Base-by-base conservation (phyloP, 495 filamentous ascomycete species). In the Bacidia rubella region DNA sequence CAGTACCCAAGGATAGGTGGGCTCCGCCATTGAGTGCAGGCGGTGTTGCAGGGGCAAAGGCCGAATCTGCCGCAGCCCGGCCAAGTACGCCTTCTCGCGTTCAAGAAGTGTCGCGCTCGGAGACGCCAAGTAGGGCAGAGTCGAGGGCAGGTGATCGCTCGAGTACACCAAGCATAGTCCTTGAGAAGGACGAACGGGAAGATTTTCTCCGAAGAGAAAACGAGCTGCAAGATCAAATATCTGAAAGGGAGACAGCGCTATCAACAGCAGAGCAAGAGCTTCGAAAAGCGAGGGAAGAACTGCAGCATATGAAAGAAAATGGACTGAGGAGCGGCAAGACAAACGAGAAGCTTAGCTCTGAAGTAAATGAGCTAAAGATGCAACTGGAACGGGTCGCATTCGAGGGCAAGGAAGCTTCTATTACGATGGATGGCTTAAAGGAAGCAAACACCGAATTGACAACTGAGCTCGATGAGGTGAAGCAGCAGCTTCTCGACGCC, bases 391-490 rank as follows among this genome's bases (percentile, higher is more conserved):
- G 90, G 62, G 74, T 98, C 25, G 81, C 86, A 1, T 98, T 96
- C 60, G 92, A 98, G 73, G 83, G 85, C 71, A 96, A 96, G 67
- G 92, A 98, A 66, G 88, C 87, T 3, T 78, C 83, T 53, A 98
- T 98, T 61, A 97, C 92, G 12, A 96, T 98, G 86, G 92, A 98
- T 65, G 83, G 87, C 19, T 73, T 98, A 17, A 95, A 96, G 63
- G 92, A 97, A 62, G 92, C 90, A 39, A 98, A 98, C 61, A 70
- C 83, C 0, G 92, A 98, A 64, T 78, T 98, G 24, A 95, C 90
- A 0, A 63, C 79, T 11, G 92, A 98, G 63, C 68, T 98, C 19
- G 90, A 97, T 61, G 90, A 95, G 38, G 79, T 97, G 38, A 98
- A 98, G 69, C 93, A 97, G 63, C 87, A 96, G 58, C 82, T 98